A percentile compares a stretch with the other conserved stretches of the same genome.
phyloP scores from a whole-genome alignment of 495 filamentous ascomycete species.

The Podospora fimiseda region DNA sequence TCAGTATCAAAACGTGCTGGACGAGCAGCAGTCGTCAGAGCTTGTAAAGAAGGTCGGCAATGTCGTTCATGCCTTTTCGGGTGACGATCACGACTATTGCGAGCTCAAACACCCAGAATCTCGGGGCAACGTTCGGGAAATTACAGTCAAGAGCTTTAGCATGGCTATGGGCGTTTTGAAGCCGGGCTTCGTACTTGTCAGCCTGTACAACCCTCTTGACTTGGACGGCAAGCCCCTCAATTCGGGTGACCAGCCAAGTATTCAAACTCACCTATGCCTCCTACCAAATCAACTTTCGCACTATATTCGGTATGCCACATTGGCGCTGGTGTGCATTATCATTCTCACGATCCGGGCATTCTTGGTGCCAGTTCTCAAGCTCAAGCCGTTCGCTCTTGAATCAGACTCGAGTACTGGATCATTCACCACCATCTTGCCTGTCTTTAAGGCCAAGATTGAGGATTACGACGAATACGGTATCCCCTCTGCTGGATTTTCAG shows the following conservation, averaged over 20 bases:
- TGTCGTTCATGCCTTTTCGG: constrained; percentile 77
- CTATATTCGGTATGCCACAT: constrained; percentile 66
- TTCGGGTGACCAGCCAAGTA: constrained; percentile 43
- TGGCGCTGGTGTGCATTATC: constrained; percentile 54
- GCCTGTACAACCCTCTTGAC: constrained; percentile 85
- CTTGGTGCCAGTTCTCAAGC: constrained; percentile 42
- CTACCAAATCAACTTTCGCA: constrained; percentile 81
- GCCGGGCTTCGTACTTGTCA: constrained; percentile 83
- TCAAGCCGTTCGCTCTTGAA: constrained; percentile 41
- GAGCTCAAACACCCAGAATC: constrained; percentile 69
- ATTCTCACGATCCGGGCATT: constrained; percentile 57
- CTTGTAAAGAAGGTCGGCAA: constrained; percentile 68
- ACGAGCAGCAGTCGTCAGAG: constrained; percentile 60
- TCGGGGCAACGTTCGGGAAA: constrained; percentile 64
- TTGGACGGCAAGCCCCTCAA: constrained; percentile 50
- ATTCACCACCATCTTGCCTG: constrained; percentile 25
- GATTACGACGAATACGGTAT: constrained; percentile 33
- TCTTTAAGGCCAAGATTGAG: constrained; percentile 43
- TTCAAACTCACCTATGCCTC: constrained; percentile 86
- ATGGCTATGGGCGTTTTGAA: constrained; percentile 95
- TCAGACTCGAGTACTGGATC: constrained; percentile 11
- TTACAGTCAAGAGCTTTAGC: constrained; percentile 88
- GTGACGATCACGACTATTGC: constrained; percentile 98
- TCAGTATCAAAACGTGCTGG: constrained; percentile 95
- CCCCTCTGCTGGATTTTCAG: constrained; percentile 20